Evolutionary conservation across 108 stramenopile species (phyloP).

Genomic region (Fragilaria crotonensis): DNA sequence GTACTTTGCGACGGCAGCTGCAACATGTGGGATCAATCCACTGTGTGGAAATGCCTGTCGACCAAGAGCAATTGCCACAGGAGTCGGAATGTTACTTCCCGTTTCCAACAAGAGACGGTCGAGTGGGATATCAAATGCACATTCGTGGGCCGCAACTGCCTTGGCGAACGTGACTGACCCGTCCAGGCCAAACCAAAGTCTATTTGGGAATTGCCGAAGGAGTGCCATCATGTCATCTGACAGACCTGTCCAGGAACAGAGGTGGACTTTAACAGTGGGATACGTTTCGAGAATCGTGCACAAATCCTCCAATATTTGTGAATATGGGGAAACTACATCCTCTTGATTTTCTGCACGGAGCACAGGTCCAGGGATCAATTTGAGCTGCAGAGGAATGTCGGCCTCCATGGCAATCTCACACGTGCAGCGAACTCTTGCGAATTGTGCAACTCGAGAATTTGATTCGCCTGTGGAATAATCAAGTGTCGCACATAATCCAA

Average conservation of each 20-base stretch:
- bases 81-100: constrained; percentile 10
- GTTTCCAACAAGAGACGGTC: constrained; percentile 15
- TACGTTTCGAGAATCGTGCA: constrained; percentile 4
- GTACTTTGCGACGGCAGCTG: constrained; percentile 18
- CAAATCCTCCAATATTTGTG: constrained; percentile 16
- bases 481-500: constrained; percentile 12
- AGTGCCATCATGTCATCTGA: constrained; percentile 12
- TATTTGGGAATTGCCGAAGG: constrained; percentile 11
- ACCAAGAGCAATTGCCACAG: constrained; percentile 12
- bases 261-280: constrained; percentile 15
- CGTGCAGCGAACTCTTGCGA: constrained; percentile 1
- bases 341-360: neutral
- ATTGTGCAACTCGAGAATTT: too few relatives aligned
- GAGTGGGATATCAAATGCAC: constrained; percentile 18
- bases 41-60: constrained; percentile 18
- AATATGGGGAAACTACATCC: constrained; percentile 13
- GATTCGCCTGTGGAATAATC: constrained; percentile 18
- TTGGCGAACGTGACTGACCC: constrained; percentile 17
- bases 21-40: constrained; percentile 20
- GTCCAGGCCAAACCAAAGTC: constrained; percentile 12
- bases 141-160: constrained; percentile 15
- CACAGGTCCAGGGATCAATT: constrained; percentile 2
- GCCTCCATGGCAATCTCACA: constrained; percentile 9
- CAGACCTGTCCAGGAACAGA: constrained; percentile 19
- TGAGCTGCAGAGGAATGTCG: constrained; percentile 9